Evolutionary conservation across 2,329 filamentous ascomycete genomes (phyloP), one percentile per base, ranked within the genome.

Genomic region (Sclerotinia nivalis): DNA sequence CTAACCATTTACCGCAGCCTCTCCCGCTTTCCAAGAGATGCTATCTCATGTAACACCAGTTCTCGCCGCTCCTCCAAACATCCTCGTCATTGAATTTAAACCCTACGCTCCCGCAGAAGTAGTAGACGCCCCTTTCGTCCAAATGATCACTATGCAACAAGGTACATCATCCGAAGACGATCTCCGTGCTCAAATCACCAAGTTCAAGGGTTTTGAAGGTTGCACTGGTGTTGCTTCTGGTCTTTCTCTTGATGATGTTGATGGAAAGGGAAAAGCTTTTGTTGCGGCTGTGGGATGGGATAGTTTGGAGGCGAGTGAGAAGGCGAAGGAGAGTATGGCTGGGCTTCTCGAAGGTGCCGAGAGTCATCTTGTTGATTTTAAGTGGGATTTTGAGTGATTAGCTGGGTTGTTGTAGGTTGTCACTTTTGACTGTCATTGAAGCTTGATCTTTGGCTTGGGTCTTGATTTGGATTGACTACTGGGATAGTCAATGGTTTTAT

Each of bases 141-240:
- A 86, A 78, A 52, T 83, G 79, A 50, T 83, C 76, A 70, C 84
- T 80, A 69, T 83, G 79, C 66, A 84, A 78, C 62, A 84, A 81
- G 68, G 75, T 73, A 52, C 81, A 78, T 52, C 76, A 69, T 40
- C 82, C 80, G 76, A 84, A 78, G 73, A 75, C 10, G 70, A 69
- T 37, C 72, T 77, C 68, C 74, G 73, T 18, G 72, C 72, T 49
- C 10, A 71, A 22, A 68, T 77, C 12, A 71, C 74, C 60, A 71
- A 71, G n/a, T 74, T 73, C 47, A 73, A 69, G 31, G 55, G 56
- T 66, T 55, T 75, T 20, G 69, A 69, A 20, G 76, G 76, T 13
- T 77, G 75, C 69, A 77, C 75, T 45, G 75, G 76, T 31, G 72
- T 72, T 18, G 73, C 76, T 1, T 68, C 56, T 2, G 66, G 66